A percentile compares a stretch with the other conserved stretches of the same genome.
phyloP scores from a whole-genome alignment of 257 asterid species.

The Parsonsia alboflavescens region DNA sequence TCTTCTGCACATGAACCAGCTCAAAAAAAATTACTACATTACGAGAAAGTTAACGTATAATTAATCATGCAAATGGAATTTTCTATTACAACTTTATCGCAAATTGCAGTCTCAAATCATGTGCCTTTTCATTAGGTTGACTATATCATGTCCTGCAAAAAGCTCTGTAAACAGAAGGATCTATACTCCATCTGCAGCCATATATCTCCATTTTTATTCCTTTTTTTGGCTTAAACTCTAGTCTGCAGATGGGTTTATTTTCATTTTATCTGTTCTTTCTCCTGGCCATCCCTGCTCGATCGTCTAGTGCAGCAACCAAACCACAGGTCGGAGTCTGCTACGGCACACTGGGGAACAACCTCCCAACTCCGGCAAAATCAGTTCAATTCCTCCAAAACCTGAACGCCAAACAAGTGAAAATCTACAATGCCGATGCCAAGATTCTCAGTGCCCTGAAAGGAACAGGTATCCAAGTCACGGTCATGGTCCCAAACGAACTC shows the following conservation, averaged over 20 bases:
- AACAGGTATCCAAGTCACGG: slow-evolving; percentile 41
- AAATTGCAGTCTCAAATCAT: slow-evolving; percentile 1
- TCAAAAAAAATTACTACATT: too few relatives aligned
- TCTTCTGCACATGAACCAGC: background rate
- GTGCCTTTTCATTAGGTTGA: background rate
- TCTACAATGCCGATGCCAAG: slow-evolving; percentile 52
- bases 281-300: background rate
- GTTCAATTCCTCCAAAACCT: slow-evolving; percentile 13
- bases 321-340: slow-evolving; percentile 21
- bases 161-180: slow-evolving; percentile 1
- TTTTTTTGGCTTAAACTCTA: background rate
- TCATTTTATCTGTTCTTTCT: slow-evolving; percentile 7
- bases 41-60: too few relatives aligned
- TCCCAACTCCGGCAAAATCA: slow-evolving; percentile 17
- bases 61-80: too few relatives aligned
- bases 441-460: slow-evolving; percentile 55
- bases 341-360: slow-evolving; percentile 16
- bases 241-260: background rate
- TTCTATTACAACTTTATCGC: background rate
- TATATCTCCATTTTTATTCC: background rate
- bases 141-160: background rate
- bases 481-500: slow-evolving; percentile 58
- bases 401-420: slow-evolving; percentile 40
- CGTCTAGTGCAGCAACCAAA: background rate
- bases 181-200: background rate